Base-by-base conservation (phyloP, 1,284 basidiomycete genomes). In the Tylopilus sp. region DNA sequence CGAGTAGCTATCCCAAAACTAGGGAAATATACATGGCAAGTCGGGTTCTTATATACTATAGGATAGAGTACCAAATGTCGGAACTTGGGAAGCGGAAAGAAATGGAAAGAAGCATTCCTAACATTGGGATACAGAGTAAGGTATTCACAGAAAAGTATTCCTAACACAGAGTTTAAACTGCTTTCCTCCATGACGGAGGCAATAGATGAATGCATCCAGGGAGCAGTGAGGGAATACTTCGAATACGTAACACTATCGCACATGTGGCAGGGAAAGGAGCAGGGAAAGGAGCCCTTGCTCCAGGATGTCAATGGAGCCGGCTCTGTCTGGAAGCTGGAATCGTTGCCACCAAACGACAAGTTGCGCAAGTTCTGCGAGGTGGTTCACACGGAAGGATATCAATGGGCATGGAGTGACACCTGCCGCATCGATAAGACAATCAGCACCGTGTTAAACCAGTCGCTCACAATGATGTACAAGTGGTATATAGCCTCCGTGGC, bases 341-440 rank as follows among this genome's bases (percentile, higher is more conserved):
- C 28, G 8, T 29, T 8, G 28, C 28, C 28, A 4, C 7, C 9
- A 2, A 29, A 29, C 28, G 28, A 29, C 8, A 29, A 29, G 28
- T 10, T 29, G 28, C 28, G 28, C 10, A 29, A 29, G 12, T 30
- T 41, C 11, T 42, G 40, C 11, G 28, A 42, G 12, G 40, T 24
- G 37, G 40, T 42, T 15, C 28, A 9, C 10, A 30, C 12, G 17
- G 28, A 36, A 1, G 30, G 33, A 21, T 36, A 36, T 30, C 44
- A 21, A 10, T 48, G 47, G 24, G 40, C 9, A 15, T 33, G 31
- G 31, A 15, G 31, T 14, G 31, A 33, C 12, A 33, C 31, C 14
- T 33, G 31, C 12, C 50, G 48, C 14, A 50, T 50, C 15, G 48
- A 50, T 26, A 50, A 50, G 31, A 50, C 47, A 15, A 50, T 28